These are phyloP conservation scores for Aegilops speltoides DNA, from an alignment of 176 grass and related monocot species.

Conservation along the genomic window DNA sequence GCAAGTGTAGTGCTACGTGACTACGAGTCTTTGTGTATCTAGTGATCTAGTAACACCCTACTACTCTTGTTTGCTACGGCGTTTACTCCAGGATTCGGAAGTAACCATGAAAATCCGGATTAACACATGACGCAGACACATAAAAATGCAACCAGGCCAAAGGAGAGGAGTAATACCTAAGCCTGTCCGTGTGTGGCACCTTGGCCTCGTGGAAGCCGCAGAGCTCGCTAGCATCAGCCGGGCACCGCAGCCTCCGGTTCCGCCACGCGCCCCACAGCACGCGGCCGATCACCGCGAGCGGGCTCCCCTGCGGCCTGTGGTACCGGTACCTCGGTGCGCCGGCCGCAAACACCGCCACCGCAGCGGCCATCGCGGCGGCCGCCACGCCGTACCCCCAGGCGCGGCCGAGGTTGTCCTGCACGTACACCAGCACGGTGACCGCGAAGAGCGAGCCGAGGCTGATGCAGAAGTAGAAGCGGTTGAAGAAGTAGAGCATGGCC, in stretches of 20 bases:
- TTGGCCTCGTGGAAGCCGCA: constrained; percentile 37
- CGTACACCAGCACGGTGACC: constrained; percentile 70
- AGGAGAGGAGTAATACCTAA: constrained; percentile 29
- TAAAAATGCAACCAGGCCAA: not conserved
- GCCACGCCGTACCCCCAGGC: constrained; percentile 59
- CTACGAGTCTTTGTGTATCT: too few species aligned
- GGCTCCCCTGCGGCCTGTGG: constrained; percentile 42
- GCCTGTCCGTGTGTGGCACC: constrained; percentile 31
- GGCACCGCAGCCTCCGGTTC: constrained; percentile 26
- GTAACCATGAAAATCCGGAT: too few species aligned
- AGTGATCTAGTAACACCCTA: not conserved
- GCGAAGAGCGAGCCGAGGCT: constrained; percentile 76
- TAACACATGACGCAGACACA: too few species aligned
- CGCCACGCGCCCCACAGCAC: constrained; percentile 44
- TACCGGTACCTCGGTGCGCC: constrained; percentile 39
- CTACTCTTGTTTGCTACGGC: not conserved
- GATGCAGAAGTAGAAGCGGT: constrained; percentile 77
- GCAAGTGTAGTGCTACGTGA: not conserved
- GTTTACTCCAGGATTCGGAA: not conserved
- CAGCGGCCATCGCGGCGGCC: constrained; percentile 38
- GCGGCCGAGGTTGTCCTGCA: constrained; percentile 63
- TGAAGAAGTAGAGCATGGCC: constrained; percentile 77
- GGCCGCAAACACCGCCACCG: constrained; percentile 28
- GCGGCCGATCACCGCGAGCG: constrained; percentile 37
- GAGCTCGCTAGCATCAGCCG: constrained; percentile 33